Conservation (phyloP, 257 asterid genomes). For the Galeopsis tetrahit region DNA sequence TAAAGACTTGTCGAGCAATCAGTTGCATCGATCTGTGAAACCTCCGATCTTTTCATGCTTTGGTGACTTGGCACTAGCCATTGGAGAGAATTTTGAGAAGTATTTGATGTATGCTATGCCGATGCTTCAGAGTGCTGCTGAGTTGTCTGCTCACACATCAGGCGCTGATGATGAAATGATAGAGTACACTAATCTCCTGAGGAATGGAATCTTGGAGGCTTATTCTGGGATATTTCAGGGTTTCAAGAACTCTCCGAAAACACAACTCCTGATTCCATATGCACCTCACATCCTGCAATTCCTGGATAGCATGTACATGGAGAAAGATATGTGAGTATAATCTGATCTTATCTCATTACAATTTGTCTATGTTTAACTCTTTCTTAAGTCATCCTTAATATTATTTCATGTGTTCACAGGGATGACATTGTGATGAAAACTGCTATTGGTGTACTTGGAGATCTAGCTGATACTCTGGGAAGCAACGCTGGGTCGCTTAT, state of each 20-base stretch:
- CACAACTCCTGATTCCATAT: slow-evolving; percentile 71
- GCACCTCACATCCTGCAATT: slow-evolving; percentile 86
- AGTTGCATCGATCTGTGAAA: slow-evolving; percentile 84
- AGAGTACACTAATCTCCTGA: slow-evolving; percentile 69
- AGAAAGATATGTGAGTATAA: slow-evolving; percentile 73
- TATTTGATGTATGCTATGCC: slow-evolving; percentile 89
- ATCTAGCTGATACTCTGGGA: slow-evolving; percentile 90
- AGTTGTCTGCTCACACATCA: slow-evolving; percentile 70
- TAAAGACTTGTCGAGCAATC: slow-evolving; percentile 77
- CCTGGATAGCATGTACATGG: slow-evolving; percentile 77
- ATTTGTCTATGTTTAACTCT: slow-evolving; percentile 6
- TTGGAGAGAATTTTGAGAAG: slow-evolving; percentile 82
- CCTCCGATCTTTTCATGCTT: slow-evolving; percentile 91
- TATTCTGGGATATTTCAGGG: slow-evolving; percentile 90
- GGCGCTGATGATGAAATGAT: slow-evolving; percentile 77
- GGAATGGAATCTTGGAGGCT: slow-evolving; percentile 86
- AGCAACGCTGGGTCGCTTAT: slow-evolving; percentile 82
- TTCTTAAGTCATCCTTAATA: neutral
- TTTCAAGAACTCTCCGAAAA: slow-evolving; percentile 76
- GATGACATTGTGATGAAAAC: slow-evolving; percentile 94
- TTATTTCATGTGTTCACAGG: slow-evolving; percentile 50
- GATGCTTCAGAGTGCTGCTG: slow-evolving; percentile 92
- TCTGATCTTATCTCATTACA: slow-evolving; percentile 8
- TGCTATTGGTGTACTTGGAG: slow-evolving; percentile 90
- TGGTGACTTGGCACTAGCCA: slow-evolving; percentile 87